Conservation (phyloP, 2,329 filamentous ascomycete species). For the Aspergillus ruber region DNA sequence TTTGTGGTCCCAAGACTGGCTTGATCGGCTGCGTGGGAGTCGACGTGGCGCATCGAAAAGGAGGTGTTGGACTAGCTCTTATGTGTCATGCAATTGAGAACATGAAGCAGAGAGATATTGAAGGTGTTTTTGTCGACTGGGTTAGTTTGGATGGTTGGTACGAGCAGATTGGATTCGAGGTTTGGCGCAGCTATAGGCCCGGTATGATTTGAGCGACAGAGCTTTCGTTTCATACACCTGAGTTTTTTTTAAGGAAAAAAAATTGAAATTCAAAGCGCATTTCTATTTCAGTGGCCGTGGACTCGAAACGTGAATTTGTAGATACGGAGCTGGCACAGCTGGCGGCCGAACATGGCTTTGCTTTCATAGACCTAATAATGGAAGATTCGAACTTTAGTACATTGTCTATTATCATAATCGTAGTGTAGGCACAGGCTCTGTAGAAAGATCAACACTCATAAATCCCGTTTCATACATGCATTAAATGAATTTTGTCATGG, state of each 20-base stretch:
- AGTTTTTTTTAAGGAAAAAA: background rate
- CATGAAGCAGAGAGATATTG: slow-evolving; percentile 36
- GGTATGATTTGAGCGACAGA: slow-evolving; percentile 14
- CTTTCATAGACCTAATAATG: too few species aligned
- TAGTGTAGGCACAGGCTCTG: too few species aligned
- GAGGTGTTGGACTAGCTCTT: slow-evolving; percentile 38
- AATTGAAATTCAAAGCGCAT: background rate
- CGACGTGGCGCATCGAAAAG: slow-evolving; percentile 30
- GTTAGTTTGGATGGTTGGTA: slow-evolving; percentile 40
- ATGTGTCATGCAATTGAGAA: slow-evolving; percentile 39
- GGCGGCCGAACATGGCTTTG: too few species aligned
- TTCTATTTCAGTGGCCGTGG: too few species aligned
- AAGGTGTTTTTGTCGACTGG: slow-evolving; percentile 42
- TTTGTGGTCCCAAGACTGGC: slow-evolving; percentile 36
- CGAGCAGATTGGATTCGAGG: slow-evolving; percentile 38
- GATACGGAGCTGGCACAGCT: too few species aligned
- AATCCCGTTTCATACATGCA: too few species aligned
- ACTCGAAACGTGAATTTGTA: too few species aligned
- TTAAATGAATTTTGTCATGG: too few species aligned
- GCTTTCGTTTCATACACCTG: background rate
- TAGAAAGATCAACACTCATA: too few species aligned
- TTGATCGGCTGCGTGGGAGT: slow-evolving; percentile 43
- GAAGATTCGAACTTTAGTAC: too few species aligned
- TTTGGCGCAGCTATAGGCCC: slow-evolving; percentile 35
- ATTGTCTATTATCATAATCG: too few species aligned